A percentile compares a stretch with the other conserved stretches of the same genome.
Evolutionary conservation across 2,329 filamentous ascomycete species (phyloP).

Genomic region (Coniella vitis): DNA sequence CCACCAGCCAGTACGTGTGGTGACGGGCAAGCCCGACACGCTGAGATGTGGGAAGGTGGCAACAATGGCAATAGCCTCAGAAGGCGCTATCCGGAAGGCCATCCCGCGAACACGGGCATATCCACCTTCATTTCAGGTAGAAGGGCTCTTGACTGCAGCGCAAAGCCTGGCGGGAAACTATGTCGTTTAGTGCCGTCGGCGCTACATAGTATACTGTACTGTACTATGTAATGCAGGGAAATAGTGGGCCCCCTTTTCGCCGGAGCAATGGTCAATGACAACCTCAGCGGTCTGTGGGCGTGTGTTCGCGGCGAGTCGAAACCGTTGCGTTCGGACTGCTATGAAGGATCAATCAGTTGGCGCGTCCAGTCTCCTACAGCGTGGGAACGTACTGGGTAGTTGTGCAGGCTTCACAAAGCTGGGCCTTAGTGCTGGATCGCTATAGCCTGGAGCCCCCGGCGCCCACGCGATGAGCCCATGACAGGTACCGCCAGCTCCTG

Average conservation of each 20-base stretch:
- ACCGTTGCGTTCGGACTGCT: not conserved
- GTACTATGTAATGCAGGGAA: not conserved
- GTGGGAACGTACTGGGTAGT: too few relatives aligned
- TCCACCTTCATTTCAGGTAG: conserved; percentile 7
- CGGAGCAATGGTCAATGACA: too few relatives aligned
- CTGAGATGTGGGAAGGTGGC: not conserved
- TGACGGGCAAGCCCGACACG: not conserved
- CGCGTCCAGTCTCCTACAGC: too few relatives aligned
- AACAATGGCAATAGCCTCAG: not conserved
- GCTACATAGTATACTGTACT: not conserved
- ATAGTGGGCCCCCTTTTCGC: not conserved
- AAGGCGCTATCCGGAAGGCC: not conserved
- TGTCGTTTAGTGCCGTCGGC: not conserved
- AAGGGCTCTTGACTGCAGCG: not conserved
- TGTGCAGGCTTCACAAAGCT: too few relatives aligned
- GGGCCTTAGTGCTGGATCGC: not conserved
- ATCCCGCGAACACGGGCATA: not conserved
- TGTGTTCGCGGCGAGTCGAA: not conserved
- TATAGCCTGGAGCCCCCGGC: not conserved
- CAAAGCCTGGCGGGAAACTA: too few relatives aligned
- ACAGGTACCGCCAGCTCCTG: conserved; percentile 7
- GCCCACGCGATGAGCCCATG: not conserved
- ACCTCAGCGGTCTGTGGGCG: too few relatives aligned
- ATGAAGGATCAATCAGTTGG: not conserved
- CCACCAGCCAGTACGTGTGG: too few relatives aligned